phyloP scores from a whole-genome alignment of 2,329 filamentous ascomycete genomes.

The Sclerotinia nivalis region DNA sequence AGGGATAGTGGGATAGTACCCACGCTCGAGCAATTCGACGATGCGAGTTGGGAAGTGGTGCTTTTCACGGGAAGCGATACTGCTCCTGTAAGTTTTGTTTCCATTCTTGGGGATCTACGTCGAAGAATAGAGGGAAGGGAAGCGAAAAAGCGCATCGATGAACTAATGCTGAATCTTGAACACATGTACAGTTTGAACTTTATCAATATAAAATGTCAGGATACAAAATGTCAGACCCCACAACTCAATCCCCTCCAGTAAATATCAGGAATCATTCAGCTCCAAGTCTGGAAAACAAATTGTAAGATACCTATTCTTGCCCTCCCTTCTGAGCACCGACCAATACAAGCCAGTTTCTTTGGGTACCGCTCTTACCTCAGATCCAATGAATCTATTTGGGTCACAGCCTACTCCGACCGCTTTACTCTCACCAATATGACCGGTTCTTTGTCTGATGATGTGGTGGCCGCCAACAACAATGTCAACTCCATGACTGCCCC shows the following conservation, averaged over 20 bases:
- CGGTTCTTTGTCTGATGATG: slow-evolving; percentile 7
- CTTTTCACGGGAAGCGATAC: slow-evolving; percentile 19
- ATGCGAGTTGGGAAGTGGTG: slow-evolving; percentile 14
- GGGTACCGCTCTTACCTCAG: slow-evolving; percentile 15
- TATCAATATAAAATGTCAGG: neutral
- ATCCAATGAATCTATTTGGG: slow-evolving; percentile 19
- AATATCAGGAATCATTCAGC: neutral
- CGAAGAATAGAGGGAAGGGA: neutral
- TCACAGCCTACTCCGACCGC: slow-evolving; percentile 19
- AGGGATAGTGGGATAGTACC: slow-evolving; percentile 16
- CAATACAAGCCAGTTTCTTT: slow-evolving; percentile 9
- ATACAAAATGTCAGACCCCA: slow-evolving; percentile 9
- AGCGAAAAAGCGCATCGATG: neutral
- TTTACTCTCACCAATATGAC: slow-evolving; percentile 19
- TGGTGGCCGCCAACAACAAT: slow-evolving; percentile 8
- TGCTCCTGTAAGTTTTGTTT: slow-evolving; percentile 12
- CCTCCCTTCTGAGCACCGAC: neutral
- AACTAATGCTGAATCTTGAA: neutral
- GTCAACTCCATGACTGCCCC: slow-evolving; percentile 4
- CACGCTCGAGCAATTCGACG: slow-evolving; percentile 7
- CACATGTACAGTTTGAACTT: neutral
- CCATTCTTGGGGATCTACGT: neutral
- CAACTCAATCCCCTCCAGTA: slow-evolving; percentile 10
- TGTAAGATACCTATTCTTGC: slow-evolving; percentile 9
- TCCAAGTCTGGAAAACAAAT: slow-evolving; percentile 11